Evolutionary conservation across 768 basidiomycete genomes (phyloP).

Genomic region (Trametopsis cervina): DNA sequence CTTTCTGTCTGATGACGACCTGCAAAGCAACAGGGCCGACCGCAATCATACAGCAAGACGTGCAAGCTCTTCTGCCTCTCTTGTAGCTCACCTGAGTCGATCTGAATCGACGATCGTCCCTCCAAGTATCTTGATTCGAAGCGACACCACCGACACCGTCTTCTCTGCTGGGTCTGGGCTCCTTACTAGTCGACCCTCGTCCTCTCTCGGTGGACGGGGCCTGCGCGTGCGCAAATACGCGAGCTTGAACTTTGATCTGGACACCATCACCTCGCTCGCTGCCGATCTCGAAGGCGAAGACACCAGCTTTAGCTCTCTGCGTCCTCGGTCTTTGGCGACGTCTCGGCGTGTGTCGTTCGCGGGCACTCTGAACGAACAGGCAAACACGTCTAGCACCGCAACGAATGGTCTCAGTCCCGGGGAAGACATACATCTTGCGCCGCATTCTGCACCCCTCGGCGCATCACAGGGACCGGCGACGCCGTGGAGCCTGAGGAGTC

Average conservation of each 20-base stretch:
- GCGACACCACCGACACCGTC: not conserved
- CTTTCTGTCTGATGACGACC: not conserved
- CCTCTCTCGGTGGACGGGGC: slow-evolving; percentile 7
- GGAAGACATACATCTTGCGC: not conserved
- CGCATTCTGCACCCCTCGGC: not conserved
- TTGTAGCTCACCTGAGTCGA: not conserved
- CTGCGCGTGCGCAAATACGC: slow-evolving; percentile 22
- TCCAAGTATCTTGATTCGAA: not conserved
- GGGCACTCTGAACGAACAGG: not conserved
- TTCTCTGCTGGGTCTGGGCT: not conserved
- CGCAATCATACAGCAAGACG: not conserved
- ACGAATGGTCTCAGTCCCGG: not conserved
- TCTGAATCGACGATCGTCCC: not conserved
- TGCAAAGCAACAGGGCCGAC: slow-evolving; percentile 4
- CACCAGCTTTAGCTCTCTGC: not conserved
- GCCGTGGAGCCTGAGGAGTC: slow-evolving; percentile 1
- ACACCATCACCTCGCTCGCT: slow-evolving; percentile 15
- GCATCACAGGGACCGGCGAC: too few species aligned
- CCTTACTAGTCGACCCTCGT: not conserved
- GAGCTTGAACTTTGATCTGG: slow-evolving; percentile 23
- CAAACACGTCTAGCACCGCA: not conserved
- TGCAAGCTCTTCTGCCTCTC: not conserved
- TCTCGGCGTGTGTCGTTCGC: slow-evolving; percentile 11
- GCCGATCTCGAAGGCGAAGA: not conserved
- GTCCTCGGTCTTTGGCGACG: not conserved